Conservation (phyloP, 768 basidiomycete genomes). For the Amanita rubescens region DNA sequence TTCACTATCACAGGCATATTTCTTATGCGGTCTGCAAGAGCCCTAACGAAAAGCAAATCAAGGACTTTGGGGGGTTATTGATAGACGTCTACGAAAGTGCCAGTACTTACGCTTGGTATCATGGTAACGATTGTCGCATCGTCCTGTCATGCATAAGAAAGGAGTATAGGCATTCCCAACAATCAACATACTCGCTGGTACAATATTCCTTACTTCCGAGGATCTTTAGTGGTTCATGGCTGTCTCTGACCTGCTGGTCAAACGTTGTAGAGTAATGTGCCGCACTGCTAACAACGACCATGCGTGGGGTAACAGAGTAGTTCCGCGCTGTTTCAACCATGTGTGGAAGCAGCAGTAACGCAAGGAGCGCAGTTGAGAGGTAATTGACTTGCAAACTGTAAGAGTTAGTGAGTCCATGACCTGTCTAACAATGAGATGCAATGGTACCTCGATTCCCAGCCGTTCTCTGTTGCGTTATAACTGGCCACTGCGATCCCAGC, state of each 20-base stretch:
- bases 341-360: constrained; percentile 34
- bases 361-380: constrained; percentile 32
- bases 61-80: constrained; percentile 23
- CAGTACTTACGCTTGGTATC: constrained; percentile 26
- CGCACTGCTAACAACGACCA: constrained; percentile 39
- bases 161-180: background rate
- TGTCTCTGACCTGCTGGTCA: constrained; percentile 16
- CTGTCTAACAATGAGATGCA: background rate
- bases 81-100: background rate
- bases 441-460: constrained; percentile 39
- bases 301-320: constrained; percentile 20
- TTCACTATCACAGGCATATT: constrained; percentile 24
- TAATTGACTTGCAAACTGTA: constrained; percentile 42
- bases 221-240: constrained; percentile 21
- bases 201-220: constrained; percentile 26
- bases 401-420: background rate
- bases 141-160: constrained; percentile 1
- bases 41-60: constrained; percentile 31
- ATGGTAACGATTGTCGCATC: constrained; percentile 19
- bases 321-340: constrained; percentile 30
- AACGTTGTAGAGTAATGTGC: constrained; percentile 26
- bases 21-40: constrained; percentile 23
- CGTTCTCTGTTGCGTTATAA: constrained; percentile 28
- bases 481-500: constrained; percentile 20
- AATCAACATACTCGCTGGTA: constrained; percentile 13